Conservation (phyloP, 2,329 filamentous ascomycete species). For the Epichloe typhina region DNA sequence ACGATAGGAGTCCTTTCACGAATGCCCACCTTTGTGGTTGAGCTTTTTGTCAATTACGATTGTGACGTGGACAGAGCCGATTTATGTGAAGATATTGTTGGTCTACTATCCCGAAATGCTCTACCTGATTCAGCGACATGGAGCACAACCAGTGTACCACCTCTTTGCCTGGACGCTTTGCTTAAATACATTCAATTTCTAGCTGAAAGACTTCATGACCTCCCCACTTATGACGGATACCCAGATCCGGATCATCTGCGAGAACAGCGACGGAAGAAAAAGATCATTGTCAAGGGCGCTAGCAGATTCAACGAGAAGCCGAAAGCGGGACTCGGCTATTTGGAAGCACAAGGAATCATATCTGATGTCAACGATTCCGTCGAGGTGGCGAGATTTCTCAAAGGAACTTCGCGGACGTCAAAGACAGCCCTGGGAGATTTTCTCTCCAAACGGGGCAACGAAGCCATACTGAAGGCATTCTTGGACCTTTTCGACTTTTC, state of each 20-base stretch:
- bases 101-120: constrained; percentile 81
- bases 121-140: constrained; percentile 95
- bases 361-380: constrained; percentile 57
- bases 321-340: constrained; percentile 74
- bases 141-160: constrained; percentile 97
- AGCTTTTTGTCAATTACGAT: constrained; percentile 96
- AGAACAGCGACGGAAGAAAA: constrained; percentile 73
- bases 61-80: constrained; percentile 86
- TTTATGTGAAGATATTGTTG: constrained; percentile 90
- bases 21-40: constrained; percentile 88
- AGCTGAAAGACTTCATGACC: constrained; percentile 68
- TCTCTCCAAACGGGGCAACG: constrained; percentile 81
- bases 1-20: constrained; percentile 82
- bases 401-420: constrained; percentile 74
- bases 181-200: constrained; percentile 87
- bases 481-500: constrained; percentile 79
- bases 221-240: constrained; percentile 48
- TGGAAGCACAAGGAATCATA: constrained; percentile 79
- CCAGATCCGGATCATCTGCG: constrained; percentile 52
- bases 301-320: constrained; percentile 92
- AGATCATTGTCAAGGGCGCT: constrained; percentile 75
- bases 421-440: constrained; percentile 89
- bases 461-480: constrained; percentile 71
- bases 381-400: constrained; percentile 76
- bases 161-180: constrained; percentile 82